These are phyloP conservation scores for Eutrema japonicum DNA, from an alignment of 345 rosid species.

Conservation along the genomic window DNA sequence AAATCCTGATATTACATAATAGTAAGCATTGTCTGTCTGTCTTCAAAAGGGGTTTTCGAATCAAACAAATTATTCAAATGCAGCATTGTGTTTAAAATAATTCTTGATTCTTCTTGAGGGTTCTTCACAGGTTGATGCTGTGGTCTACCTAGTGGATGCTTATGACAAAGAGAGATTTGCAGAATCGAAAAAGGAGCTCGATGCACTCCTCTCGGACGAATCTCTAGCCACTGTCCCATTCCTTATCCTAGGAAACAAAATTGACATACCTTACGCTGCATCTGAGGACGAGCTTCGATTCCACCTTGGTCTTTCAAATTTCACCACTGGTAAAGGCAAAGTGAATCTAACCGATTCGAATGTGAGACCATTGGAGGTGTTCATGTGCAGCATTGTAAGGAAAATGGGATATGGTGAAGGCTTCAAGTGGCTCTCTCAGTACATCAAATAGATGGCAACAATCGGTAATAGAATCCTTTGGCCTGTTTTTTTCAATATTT, in stretches of 20 bases:
- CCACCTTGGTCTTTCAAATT: constrained; percentile 65
- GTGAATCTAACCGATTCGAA: constrained; percentile 55
- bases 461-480: background rate
- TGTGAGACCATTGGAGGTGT: constrained; percentile 73
- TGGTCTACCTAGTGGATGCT: constrained; percentile 75
- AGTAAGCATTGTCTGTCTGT: no score
- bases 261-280: constrained; percentile 75
- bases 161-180: constrained; percentile 73
- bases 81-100: background rate
- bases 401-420: constrained; percentile 86
- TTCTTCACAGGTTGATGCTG: constrained; percentile 66
- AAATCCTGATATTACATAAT: no score
- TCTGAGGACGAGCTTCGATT: constrained; percentile 75
- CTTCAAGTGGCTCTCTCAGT: constrained; percentile 75
- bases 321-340: constrained; percentile 80
- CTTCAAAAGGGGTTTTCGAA: no score
- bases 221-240: constrained; percentile 60
- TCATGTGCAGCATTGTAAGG: constrained; percentile 84
- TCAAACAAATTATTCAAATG: background rate
- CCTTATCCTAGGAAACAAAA: constrained; percentile 73
- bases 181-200: constrained; percentile 71
- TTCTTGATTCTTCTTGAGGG: constrained; percentile 18
- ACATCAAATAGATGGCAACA: constrained; percentile 51
- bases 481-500: constrained; percentile 1
- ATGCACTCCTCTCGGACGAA: constrained; percentile 73